phyloP scores from a whole-genome alignment of 306 rosid species.

The Quercus agrifolia region DNA sequence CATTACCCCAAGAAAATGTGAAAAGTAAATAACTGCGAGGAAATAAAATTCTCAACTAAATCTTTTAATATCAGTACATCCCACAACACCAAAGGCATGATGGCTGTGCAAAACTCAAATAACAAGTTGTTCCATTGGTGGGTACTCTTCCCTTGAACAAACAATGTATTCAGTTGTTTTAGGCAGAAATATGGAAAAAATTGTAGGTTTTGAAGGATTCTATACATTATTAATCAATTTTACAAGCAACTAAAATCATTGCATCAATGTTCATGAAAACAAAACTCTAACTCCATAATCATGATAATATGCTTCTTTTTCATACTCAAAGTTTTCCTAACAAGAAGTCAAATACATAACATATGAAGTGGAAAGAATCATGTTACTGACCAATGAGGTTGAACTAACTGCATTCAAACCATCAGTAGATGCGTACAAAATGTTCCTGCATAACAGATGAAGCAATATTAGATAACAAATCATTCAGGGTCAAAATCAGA shows the following conservation, averaged over 20 bases:
- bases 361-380: constrained; percentile 12
- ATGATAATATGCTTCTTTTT: constrained; percentile 6
- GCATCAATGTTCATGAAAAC: neutral
- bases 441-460: constrained; percentile 52
- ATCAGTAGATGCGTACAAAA: constrained; percentile 50
- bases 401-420: constrained; percentile 68
- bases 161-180: neutral
- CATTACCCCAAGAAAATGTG: too few relatives aligned
- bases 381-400: constrained; percentile 62
- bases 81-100: neutral
- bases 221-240: neutral
- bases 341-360: neutral
- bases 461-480: constrained; percentile 12
- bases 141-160: neutral
- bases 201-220: neutral
- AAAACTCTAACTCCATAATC: constrained; percentile 5
- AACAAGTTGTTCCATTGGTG: neutral
- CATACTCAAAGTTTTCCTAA: neutral
- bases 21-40: neutral
- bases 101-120: neutral
- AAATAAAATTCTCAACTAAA: neutral
- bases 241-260: neutral
- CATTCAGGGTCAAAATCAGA: constrained; percentile 7
- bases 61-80: neutral
- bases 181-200: neutral